A percentile compares a stretch with the other conserved stretches of the same genome.
Evolutionary conservation across 306 rosid species (phyloP).

Genomic region (Casuarina cunninghamiana): DNA sequence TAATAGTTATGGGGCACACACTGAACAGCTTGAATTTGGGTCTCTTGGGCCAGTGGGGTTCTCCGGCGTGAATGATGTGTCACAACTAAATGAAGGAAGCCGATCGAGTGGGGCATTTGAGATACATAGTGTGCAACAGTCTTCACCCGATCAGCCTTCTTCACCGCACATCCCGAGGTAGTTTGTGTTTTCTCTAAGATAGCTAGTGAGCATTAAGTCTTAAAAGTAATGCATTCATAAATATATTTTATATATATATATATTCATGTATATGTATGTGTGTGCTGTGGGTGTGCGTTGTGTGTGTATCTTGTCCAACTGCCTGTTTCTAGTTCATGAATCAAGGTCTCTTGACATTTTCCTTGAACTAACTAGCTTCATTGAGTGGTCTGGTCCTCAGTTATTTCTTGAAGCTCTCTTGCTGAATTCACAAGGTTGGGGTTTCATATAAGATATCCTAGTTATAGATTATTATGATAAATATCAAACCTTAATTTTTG

Average conservation of each 20-base stretch:
- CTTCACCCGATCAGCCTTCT: slow-evolving; percentile 87
- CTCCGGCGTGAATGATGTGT: slow-evolving; percentile 53
- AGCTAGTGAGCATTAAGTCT: background rate
- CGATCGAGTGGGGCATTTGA: slow-evolving; percentile 59
- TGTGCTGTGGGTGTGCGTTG: background rate
- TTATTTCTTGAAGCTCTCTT: background rate
- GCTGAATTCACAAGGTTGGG: background rate
- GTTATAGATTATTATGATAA: background rate
- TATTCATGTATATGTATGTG: background rate
- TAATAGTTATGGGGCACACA: slow-evolving; percentile 49
- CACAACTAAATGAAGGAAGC: slow-evolving; percentile 65
- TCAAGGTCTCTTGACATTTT: background rate
- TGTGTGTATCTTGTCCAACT: background rate
- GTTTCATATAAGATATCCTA: too few relatives aligned
- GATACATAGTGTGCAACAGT: slow-evolving; percentile 69
- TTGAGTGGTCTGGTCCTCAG: background rate
- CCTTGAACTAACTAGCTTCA: background rate
- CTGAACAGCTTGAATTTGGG: slow-evolving; percentile 91
- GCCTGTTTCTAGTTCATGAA: background rate
- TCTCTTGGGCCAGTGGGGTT: slow-evolving; percentile 82
- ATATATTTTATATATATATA: too few relatives aligned
- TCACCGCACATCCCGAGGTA: slow-evolving; percentile 82
- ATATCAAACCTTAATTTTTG: background rate
- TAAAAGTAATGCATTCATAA: background rate
- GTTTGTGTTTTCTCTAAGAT: slow-evolving; percentile 26